Percentiles rank a stretch among this genome's conserved stretches.
These are phyloP conservation scores for Fusarium succisae DNA, from an alignment of 2,329 filamentous ascomycete genomes.

Conservation along the genomic window DNA sequence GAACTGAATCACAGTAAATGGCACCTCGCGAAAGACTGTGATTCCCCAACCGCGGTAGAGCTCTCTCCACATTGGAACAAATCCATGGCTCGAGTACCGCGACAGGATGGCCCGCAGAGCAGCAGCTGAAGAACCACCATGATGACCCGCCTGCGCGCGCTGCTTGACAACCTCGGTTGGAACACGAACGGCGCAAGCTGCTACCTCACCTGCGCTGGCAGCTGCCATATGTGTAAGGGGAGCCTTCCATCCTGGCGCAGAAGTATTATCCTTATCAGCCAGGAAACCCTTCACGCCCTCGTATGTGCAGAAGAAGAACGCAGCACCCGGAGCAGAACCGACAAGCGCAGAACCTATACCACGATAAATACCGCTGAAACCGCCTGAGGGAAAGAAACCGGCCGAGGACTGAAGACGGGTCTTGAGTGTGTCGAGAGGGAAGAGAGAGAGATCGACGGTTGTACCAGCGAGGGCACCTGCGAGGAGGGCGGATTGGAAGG, in stretches of 20 bases:
- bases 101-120: slow-evolving; percentile 77
- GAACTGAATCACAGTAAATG: slow-evolving; percentile 97
- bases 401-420: slow-evolving; percentile 88
- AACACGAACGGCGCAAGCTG: slow-evolving; percentile 90
- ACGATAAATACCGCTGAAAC: slow-evolving; percentile 91
- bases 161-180: slow-evolving; percentile 98
- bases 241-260: slow-evolving; percentile 36
- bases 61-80: slow-evolving; percentile 76
- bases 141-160: slow-evolving; percentile 87
- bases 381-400: slow-evolving; percentile 83
- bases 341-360: slow-evolving; percentile 90
- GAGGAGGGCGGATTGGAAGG: slow-evolving; percentile 71
- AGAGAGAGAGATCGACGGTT: slow-evolving; percentile 95
- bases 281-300: slow-evolving; percentile 75
- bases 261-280: slow-evolving; percentile 42
- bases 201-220: slow-evolving; percentile 86
- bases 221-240: slow-evolving; percentile 80
- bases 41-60: slow-evolving; percentile 92
- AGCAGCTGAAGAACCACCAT: slow-evolving; percentile 73
- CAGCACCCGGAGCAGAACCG: slow-evolving; percentile 91
- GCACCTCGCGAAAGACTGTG: slow-evolving; percentile 94
- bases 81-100: slow-evolving; percentile 53
- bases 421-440: slow-evolving; percentile 98
- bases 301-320: slow-evolving; percentile 97
- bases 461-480: slow-evolving; percentile 93